Percentiles rank a stretch among this genome's conserved stretches.
These are phyloP conservation scores for Mucor piriformis DNA, from an alignment of 371 early-diverging fungal species.

Conservation along the genomic window DNA sequence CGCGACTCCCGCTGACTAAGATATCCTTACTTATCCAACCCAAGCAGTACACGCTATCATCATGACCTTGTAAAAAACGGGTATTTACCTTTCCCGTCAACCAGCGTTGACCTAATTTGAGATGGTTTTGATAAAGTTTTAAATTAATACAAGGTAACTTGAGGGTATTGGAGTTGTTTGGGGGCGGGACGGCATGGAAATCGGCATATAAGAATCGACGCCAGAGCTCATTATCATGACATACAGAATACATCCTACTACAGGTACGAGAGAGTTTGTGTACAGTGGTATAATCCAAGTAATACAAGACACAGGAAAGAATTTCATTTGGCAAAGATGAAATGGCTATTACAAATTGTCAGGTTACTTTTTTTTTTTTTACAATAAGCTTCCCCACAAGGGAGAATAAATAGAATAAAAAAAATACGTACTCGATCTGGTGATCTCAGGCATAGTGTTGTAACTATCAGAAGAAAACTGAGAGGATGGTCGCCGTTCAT, in stretches of 20 bases:
- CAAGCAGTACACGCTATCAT: constrained; percentile 93
- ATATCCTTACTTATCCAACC: constrained; percentile 73
- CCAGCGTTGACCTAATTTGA: constrained; percentile 38
- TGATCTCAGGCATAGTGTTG: not conserved
- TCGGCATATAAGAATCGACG: constrained; percentile 26
- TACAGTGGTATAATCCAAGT: constrained; percentile 29
- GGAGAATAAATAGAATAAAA: not conserved
- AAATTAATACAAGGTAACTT: constrained; percentile 2
- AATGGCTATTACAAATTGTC: not conserved
- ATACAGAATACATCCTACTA: constrained; percentile 18
- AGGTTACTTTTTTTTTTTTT: not conserved
- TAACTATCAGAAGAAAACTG: not conserved
- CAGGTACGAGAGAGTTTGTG: constrained; percentile 32
- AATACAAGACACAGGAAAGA: constrained; percentile 23
- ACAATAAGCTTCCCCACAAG: no score
- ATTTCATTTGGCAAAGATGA: constrained; percentile 32
- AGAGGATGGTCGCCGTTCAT: constrained; percentile 17
- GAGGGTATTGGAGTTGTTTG: not conserved
- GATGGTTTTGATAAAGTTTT: constrained; percentile 33
- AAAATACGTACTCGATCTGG: constrained; percentile 8
- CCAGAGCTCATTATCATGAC: constrained; percentile 33
- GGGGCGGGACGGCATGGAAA: constrained; percentile 20
- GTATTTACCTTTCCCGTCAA: constrained; percentile 35
- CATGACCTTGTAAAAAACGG: constrained; percentile 75
- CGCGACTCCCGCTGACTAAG: constrained; percentile 92